Base-by-base conservation (phyloP, 106 monocot genomes). In the Allium sativum region DNA sequence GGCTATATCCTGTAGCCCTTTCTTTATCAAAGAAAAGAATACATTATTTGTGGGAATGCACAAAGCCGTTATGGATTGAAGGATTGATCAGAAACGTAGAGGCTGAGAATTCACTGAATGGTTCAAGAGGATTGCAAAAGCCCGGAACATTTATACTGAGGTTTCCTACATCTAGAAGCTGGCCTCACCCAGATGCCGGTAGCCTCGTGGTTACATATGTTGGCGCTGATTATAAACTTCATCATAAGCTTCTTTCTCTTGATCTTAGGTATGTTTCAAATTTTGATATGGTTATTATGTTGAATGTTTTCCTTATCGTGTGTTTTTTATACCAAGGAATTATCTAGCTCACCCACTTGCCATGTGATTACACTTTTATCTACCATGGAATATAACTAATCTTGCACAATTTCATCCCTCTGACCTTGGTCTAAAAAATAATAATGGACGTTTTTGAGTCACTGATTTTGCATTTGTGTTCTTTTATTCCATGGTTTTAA, bases 101-200 rank as follows among this genome's bases (percentile, higher is more conserved):
- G 66, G 79, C 92, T 56, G 88, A 98, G 58, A 56, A 67, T 72
- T 69, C 92, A 40, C 85, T 98, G 48, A 72, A 50, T 62, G 67
- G 69, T 40, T 52, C 74, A 52, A 52, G 20, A 51, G 84, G 75
- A 61, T 60, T 70, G 4, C 65, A 79, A 56, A 70, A 79, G 47
- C 76, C 91, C 31, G 98, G 98, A 54, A 83, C 82, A 0, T 98
- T 98, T 85, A 70, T 92, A 13, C 76, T 98, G 12, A 74, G 98
- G 40, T 98, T 98, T 79, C 98, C 98, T 45, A 92, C 85, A 22
- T 77, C 91, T 66, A 79, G 98, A 42, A 98, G 88, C 65, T 98
- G 98, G 98, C 98, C 98, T 64, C 98, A 98, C 65, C 98, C 98
- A 58, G 98, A 98, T 75, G 82, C 98, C 56, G 98, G 98, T 44